Conservation (phyloP, 768 basidiomycete genomes). For the Mycena haematopus region DNA sequence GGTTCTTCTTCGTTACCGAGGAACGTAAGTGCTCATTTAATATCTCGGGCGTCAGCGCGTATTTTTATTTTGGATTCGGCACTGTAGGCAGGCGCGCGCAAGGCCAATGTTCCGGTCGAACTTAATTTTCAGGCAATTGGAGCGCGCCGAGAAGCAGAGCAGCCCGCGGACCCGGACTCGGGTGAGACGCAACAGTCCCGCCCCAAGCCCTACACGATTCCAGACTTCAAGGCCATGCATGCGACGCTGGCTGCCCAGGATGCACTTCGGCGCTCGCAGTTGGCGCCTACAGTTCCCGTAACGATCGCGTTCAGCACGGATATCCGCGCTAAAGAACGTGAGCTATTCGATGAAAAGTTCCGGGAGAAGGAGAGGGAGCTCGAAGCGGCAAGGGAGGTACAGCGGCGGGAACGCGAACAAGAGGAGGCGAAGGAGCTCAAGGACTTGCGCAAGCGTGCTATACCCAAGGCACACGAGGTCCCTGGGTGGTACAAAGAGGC, state of each 20-base stretch:
- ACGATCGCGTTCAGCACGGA: conserved; percentile 60
- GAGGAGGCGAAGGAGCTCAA: conserved; percentile 66
- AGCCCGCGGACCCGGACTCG: neutral
- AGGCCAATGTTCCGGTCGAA: neutral
- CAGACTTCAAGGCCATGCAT: conserved; percentile 63
- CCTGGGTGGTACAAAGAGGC: conserved; percentile 80
- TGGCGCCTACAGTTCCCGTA: conserved; percentile 54
- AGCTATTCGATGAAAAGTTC: conserved; percentile 65
- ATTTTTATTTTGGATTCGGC: neutral
- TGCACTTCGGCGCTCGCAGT: conserved; percentile 50
- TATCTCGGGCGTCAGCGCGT: neutral
- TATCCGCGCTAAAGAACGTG: conserved; percentile 63
- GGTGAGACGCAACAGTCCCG: neutral
- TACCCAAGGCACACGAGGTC: conserved; percentile 73
- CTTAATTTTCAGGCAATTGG: neutral
- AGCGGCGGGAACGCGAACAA: conserved; percentile 52
- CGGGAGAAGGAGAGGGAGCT: conserved; percentile 62
- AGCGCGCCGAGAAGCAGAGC: neutral
- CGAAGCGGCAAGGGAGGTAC: conserved; percentile 53
- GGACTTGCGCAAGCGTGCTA: conserved; percentile 65
- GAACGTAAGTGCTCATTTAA: neutral
- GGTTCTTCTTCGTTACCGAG: neutral
- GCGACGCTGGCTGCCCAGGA: conserved; percentile 52
- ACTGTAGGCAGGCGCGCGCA: neutral
- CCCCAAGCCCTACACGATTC: conserved; percentile 42